Conservation (phyloP, 495 filamentous ascomycete genomes). For the Penicillium simplicissimum region DNA sequence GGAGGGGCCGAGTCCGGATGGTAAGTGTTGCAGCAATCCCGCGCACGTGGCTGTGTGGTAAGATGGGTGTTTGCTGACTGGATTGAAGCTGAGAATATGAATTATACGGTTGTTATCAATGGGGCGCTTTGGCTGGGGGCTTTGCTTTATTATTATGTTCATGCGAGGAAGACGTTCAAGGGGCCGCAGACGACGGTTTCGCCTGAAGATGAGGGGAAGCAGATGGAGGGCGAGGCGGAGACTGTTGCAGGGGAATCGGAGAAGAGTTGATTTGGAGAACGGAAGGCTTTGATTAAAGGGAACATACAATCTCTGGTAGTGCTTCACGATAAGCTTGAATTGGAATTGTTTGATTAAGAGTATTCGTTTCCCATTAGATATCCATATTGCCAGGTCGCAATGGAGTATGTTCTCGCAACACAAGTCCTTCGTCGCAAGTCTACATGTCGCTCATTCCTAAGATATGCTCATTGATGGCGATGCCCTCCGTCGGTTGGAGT, state of each 20-base stretch:
- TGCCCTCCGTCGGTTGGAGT: neutral
- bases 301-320: neutral
- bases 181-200: constrained; percentile 67
- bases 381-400: neutral
- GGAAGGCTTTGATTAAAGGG: neutral
- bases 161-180: constrained; percentile 70
- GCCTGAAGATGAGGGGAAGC: constrained; percentile 28
- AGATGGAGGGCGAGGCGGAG: constrained; percentile 9
- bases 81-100: constrained; percentile 53
- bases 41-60: neutral
- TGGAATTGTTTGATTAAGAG: neutral
- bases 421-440: neutral
- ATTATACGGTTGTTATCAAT: constrained; percentile 67
- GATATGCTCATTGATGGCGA: neutral
- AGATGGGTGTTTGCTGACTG: constrained; percentile 16
- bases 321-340: neutral
- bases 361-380: constrained; percentile 3
- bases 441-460: neutral
- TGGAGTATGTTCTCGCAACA: neutral
- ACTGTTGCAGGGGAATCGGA: neutral
- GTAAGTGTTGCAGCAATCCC: constrained; percentile 29
- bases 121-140: constrained; percentile 60
- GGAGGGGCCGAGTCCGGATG: constrained; percentile 49
- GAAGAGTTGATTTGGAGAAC: neutral
- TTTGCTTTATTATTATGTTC: constrained; percentile 61